phyloP scores from a whole-genome alignment of 2,329 filamentous ascomycete species.

The Botrytis cinerea region DNA sequence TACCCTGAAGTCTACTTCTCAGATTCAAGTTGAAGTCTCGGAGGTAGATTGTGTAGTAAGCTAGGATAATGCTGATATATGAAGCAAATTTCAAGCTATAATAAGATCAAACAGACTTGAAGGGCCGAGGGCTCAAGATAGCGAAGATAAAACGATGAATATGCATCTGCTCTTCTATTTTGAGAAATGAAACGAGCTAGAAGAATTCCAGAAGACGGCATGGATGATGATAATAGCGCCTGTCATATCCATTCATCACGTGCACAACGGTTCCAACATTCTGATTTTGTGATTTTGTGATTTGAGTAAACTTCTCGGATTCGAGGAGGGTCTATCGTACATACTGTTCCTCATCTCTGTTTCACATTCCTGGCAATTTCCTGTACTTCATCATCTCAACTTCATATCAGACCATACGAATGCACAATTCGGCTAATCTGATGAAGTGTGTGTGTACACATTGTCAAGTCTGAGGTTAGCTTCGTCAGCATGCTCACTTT shows the following conservation, averaged over 20 bases:
- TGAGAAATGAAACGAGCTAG: constrained; percentile 10
- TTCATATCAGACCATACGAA: background rate
- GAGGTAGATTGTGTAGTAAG: no score
- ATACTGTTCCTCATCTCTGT: background rate
- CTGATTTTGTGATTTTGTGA: background rate
- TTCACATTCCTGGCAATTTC: background rate
- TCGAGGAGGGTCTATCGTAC: background rate
- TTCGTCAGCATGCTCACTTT: background rate
- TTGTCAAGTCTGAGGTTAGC: background rate
- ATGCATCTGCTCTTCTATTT: background rate
- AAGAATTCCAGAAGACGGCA: background rate
- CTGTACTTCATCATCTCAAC: background rate
- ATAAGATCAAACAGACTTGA: background rate
- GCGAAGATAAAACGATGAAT: background rate
- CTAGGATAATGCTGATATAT: background rate
- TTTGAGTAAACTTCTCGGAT: background rate
- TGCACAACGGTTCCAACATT: background rate
- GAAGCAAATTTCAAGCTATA: no score
- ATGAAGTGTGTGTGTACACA: background rate
- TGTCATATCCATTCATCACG: background rate
- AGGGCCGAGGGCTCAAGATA: background rate
- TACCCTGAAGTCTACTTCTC: background rate
- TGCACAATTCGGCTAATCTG: background rate
- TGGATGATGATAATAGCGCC: background rate
- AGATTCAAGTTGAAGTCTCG: background rate